Conservation (phyloP, 78 protist genomes). For the Tieghemostelium lacteum region DNA sequence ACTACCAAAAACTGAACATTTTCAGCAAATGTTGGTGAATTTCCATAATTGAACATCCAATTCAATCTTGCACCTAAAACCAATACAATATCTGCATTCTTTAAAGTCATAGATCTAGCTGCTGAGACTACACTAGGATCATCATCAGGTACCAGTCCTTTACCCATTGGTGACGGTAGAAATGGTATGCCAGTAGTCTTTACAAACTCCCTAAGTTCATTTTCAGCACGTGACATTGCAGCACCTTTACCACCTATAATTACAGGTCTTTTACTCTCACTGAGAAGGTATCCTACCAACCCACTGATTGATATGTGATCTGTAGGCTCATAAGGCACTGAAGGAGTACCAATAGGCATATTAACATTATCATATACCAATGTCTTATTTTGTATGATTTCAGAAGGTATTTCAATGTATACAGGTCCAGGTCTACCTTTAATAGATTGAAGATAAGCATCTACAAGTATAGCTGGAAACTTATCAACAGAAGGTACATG, state of each 20-base stretch:
- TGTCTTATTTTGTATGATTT: too few relatives aligned
- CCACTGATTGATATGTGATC: background rate
- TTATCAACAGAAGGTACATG: background rate
- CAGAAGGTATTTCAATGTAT: slow-evolving; percentile 68
- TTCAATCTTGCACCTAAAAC: slow-evolving; percentile 82
- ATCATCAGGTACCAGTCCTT: slow-evolving; percentile 77
- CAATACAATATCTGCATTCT: slow-evolving; percentile 64
- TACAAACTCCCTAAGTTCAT: slow-evolving; percentile 20
- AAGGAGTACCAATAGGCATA: too few relatives aligned
- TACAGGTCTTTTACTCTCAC: slow-evolving; percentile 46
- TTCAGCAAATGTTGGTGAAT: slow-evolving; percentile 24
- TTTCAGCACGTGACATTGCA: slow-evolving; percentile 50
- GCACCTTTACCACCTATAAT: slow-evolving; percentile 86
- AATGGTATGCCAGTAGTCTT: slow-evolving; percentile 63
- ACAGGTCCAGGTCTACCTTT: slow-evolving; percentile 72
- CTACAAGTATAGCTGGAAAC: slow-evolving; percentile 27
- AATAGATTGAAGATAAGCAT: slow-evolving; percentile 34
- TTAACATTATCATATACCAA: too few relatives aligned
- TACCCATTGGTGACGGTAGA: slow-evolving; percentile 87
- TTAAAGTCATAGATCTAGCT: slow-evolving; percentile 78
- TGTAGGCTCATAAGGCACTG: too few relatives aligned
- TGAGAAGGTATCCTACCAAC: slow-evolving; percentile 13
- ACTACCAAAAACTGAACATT: slow-evolving; percentile 61
- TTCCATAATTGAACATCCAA: slow-evolving; percentile 82
- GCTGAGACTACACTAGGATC: slow-evolving; percentile 50